A percentile compares a stretch with the other conserved stretches of the same genome.
phyloP scores from a whole-genome alignment of 176 grass and related monocot genomes.

The Phyllostachys edulis region DNA sequence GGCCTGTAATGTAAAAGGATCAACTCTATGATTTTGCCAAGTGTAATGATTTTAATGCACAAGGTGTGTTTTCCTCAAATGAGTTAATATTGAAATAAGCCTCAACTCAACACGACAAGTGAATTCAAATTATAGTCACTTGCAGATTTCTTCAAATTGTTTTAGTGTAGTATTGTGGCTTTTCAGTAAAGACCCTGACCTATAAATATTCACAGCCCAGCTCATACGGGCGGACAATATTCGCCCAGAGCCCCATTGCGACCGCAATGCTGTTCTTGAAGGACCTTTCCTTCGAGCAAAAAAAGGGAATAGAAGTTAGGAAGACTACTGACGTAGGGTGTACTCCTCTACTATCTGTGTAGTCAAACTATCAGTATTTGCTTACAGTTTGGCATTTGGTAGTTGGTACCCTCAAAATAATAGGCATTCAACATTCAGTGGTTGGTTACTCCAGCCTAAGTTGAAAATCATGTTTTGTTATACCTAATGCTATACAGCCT shows the following conservation, averaged over 20 bases:
- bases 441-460: not conserved
- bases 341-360: not conserved
- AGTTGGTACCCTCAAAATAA: not conserved
- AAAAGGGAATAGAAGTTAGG: too few relatives aligned
- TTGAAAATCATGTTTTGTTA: conserved; percentile 18
- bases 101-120: too few relatives aligned
- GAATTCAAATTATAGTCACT: too few relatives aligned
- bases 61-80: not conserved
- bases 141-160: too few relatives aligned
- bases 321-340: not conserved
- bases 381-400: conserved; percentile 26
- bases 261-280: too few relatives aligned
- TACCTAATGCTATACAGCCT: conserved; percentile 5
- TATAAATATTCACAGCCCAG: too few relatives aligned
- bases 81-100: not conserved
- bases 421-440: not conserved
- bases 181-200: too few relatives aligned
- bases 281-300: too few relatives aligned
- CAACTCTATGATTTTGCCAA: not conserved
- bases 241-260: too few relatives aligned
- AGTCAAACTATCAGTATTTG: not conserved
- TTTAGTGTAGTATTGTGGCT: too few relatives aligned
- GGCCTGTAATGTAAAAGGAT: not conserved
- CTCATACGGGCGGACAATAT: too few relatives aligned
- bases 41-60: not conserved